These are phyloP conservation scores for Microbotryum saponariae DNA, from an alignment of 1,284 basidiomycete genomes.

Conservation along the genomic window DNA sequence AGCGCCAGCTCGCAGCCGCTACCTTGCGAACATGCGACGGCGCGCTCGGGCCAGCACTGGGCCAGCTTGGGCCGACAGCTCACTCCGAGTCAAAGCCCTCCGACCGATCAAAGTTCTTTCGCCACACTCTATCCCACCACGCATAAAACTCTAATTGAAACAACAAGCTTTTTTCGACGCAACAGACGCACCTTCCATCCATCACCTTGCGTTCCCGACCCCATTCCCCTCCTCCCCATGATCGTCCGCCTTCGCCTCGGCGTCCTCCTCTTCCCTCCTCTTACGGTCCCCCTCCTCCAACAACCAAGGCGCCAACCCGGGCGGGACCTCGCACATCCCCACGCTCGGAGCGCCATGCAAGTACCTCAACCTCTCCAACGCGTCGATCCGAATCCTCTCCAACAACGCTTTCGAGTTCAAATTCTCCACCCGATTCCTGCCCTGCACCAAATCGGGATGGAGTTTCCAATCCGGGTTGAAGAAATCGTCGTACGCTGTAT, in stretches of 20 bases:
- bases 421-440: conserved; percentile 66
- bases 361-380: conserved; percentile 86
- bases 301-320: conserved; percentile 72
- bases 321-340: conserved; percentile 92
- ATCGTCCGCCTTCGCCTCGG: conserved; percentile 54
- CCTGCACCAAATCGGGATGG: conserved; percentile 79
- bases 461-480: conserved; percentile 88
- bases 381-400: conserved; percentile 74
- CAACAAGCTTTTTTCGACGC: no score
- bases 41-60: no score
- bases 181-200: no score
- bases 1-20: no score
- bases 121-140: no score
- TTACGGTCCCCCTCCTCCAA: conserved; percentile 61
- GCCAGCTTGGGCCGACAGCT: no score
- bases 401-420: conserved; percentile 74
- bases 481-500: conserved; percentile 85
- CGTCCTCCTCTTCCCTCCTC: conserved; percentile 52
- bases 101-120: no score
- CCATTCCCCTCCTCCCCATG: conserved; percentile 40
- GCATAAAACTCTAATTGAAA: no score
- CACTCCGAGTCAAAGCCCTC: no score
- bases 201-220: no score
- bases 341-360: conserved; percentile 93
- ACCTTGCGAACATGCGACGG: no score